Conservation (phyloP, 345 rosid species). For the Populus pruinosa region DNA sequence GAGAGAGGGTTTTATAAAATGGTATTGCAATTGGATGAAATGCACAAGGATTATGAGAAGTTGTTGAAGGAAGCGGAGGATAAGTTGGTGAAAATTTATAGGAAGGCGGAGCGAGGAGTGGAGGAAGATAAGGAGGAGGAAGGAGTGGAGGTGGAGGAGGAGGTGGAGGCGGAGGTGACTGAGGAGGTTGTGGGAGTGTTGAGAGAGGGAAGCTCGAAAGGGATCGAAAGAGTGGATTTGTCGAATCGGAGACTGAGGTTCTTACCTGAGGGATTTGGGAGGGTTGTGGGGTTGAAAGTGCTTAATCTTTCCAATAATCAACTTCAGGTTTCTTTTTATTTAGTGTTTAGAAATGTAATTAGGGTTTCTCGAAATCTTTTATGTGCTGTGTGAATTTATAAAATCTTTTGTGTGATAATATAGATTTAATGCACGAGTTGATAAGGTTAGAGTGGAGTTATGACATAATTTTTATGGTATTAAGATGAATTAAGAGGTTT, state of each 20-base stretch:
- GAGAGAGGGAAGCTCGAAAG: slow-evolving; percentile 48
- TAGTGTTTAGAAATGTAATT: not conserved
- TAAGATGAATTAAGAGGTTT: not conserved
- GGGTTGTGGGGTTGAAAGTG: slow-evolving; percentile 52
- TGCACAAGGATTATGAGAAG: slow-evolving; percentile 72
- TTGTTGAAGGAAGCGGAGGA: slow-evolving; percentile 79
- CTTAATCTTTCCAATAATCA: slow-evolving; percentile 71
- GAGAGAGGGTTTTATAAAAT: slow-evolving; percentile 48
- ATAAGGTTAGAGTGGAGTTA: not conserved
- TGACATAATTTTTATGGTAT: not conserved
- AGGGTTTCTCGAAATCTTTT: not conserved
- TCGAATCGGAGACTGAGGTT: slow-evolving; percentile 48
- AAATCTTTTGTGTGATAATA: not conserved
- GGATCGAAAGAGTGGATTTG: slow-evolving; percentile 67
- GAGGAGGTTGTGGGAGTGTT: slow-evolving; percentile 65
- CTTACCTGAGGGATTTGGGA: slow-evolving; percentile 85
- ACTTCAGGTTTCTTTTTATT: slow-evolving; percentile 49
- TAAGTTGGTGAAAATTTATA: slow-evolving; percentile 65
- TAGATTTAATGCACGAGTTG: not conserved
- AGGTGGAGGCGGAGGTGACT: slow-evolving; percentile 31
- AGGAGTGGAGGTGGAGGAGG: slow-evolving; percentile 21
- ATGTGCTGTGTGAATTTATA: not conserved
- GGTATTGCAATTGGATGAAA: slow-evolving; percentile 67
- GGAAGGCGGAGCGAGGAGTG: slow-evolving; percentile 38
- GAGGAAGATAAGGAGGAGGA: slow-evolving; percentile 23